Evolutionary conservation across 106 monocot genomes (phyloP), one percentile per base, ranked within the genome.

Genomic region (Platanthera guangdongensis): DNA sequence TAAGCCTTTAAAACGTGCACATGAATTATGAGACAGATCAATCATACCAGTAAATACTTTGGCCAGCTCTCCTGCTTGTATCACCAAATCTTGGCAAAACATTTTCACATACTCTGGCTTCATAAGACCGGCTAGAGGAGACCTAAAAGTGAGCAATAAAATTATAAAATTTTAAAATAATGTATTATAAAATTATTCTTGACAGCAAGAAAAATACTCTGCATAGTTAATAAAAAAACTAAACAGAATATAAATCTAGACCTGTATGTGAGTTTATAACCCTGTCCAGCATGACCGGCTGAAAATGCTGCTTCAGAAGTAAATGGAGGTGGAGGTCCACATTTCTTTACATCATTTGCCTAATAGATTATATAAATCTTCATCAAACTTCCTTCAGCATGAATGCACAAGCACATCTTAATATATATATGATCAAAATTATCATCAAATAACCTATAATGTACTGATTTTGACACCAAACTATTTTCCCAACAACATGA

Each of bases 61-160:
- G 39, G 85, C 85, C 78, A 77, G 77, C 68, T 90, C 80, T 87
- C 78, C 79, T 71, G 95, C 85, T 50, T 87, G 79, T 46, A 84
- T 73, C 57, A 95, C 90, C 85, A 92, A 84, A 72, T 85, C 71
- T 72, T 84, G 87, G 76, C 95, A 95, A 12, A 95, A 88, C 72
- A 87, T 90, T 82, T 88, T 95, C 18, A 90, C 85, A 80, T 92
- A 88, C 15, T 92, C 90, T 59, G 80, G 77, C 81, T 92, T 92
- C 45, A 95, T 80, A 47, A 85, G 77, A 54, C 90, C 92, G 16
- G 92, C 87, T 77, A 95, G 76, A 87, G 85, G 88, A 78, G 95
- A 85, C 73, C 95, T 95, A 75, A 84, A 21, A 45, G 14, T 47
- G 6, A 69, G 68, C 9, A 79, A 30, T 9, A n/a, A n/a, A n/a